Percentiles rank a stretch among this genome's conserved stretches.
phyloP scores from a whole-genome alignment of 768 basidiomycete species.

The Fomitopsis serialis region DNA sequence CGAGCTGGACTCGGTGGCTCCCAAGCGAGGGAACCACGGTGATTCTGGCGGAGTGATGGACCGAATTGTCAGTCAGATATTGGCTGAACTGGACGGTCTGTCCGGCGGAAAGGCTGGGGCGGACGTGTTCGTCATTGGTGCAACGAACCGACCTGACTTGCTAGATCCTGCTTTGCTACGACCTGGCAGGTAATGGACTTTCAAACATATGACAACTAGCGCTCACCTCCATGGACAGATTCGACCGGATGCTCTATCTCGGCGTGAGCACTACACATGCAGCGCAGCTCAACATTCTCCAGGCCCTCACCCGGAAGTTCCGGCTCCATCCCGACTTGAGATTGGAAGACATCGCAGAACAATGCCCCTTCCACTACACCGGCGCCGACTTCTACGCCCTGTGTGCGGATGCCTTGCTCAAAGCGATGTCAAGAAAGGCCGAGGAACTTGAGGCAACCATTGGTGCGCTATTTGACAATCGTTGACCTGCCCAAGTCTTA shows the following conservation, averaged over 20 bases:
- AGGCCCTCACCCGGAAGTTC: constrained; percentile 92
- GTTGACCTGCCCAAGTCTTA: neutral
- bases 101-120: constrained; percentile 49
- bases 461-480: constrained; percentile 34
- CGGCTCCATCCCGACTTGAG: constrained; percentile 63
- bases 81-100: constrained; percentile 94
- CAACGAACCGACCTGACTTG: constrained; percentile 91
- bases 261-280: constrained; percentile 86
- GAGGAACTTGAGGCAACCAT: constrained; percentile 72
- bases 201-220: too few relatives aligned
- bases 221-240: constrained; percentile 41
- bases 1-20: constrained; percentile 91
- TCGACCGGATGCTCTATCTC: constrained; percentile 95
- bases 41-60: constrained; percentile 99
- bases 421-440: constrained; percentile 90
- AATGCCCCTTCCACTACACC: constrained; percentile 90
- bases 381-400: constrained; percentile 98
- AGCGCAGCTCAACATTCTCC: constrained; percentile 80
- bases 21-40: constrained; percentile 90
- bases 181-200: constrained; percentile 62
- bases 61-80: constrained; percentile 89
- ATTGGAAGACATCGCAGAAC: constrained; percentile 56
- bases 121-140: constrained; percentile 92
- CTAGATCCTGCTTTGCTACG: constrained; percentile 85
- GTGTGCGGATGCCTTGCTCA: constrained; percentile 93